Evolutionary conservation across 106 monocot genomes (phyloP), one percentile per base, ranked within the genome.

Genomic region (Dendrobium officinale): DNA sequence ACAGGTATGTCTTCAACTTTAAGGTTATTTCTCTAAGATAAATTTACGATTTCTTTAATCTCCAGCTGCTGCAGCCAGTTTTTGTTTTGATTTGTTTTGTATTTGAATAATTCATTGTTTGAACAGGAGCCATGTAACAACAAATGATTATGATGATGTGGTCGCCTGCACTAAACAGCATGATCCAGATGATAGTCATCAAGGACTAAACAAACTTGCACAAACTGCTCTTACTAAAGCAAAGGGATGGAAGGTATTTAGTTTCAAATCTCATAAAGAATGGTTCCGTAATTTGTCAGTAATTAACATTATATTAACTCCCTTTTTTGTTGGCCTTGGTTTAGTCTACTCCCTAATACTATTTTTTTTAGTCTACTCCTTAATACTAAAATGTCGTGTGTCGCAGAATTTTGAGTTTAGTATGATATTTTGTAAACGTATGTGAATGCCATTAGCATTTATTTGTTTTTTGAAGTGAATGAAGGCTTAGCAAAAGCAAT

Each of bases 101-200:
- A 20, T 49, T 10, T 83, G 24, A 80, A 49, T 33, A 55, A 29
- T 79, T 55, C 44, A 45, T 58, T 73, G 43, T 88, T 41, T 75
- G 33, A 75, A 56, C 80, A 97, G 94, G 61, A 81, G 55, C 59
- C 67, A 86, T 16, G 83, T 79, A 59, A 86, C 75, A 43, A 43
- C 66, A n/a, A 81, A 87, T 82, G 91, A 94, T 87, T 98, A 87
- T 88, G 91, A 94, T 81, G 94, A 92, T 81, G 92, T 91, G 49
- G 83, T 84, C 29, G 67, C 72, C 42, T 85, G 86, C 0, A 73
- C 66, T 73, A 73, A 66, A 76, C 20, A 58, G 3, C 27, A 76
- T 84, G 74, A n/a, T 18, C 42, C 22, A 24, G 42, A 4, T 75
- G 78, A 82, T 27, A 55, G 24, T 54, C 20, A 45, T 26, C 77